Base-by-base conservation (phyloP, 2,329 filamentous ascomycete genomes). In the Cercospora canescens region DNA sequence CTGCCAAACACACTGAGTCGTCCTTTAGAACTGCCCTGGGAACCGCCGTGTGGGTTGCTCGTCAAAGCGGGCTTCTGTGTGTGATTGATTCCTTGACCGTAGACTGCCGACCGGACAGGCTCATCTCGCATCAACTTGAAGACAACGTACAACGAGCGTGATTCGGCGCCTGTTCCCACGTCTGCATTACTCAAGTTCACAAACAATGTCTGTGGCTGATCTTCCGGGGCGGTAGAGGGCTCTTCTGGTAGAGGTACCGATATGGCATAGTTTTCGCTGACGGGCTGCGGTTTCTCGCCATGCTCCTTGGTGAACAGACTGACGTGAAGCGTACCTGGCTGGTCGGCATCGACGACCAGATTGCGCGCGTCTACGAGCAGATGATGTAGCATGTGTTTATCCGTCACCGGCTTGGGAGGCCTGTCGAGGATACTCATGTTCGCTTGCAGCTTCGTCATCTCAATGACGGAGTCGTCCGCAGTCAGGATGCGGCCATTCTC, bases 381-480 rank as follows among this genome's bases (percentile, higher is more conserved):
- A 72, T 98, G 90, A 76, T 97, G 91, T 61, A 96, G 81, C 37
- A 91, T 89, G 58, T 89, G 85, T 71, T 93, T 84, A 71, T 91
- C 93, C 16, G 87, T 79, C 9, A 87, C 82, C 4, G 87, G 83
- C 21, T 87, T 86, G 0, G 93, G 94, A n/a, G 89, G 88, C 71
- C 92, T 90, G 65, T 97, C 90, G 54, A 99, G 84, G 73, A 98
- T 86, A 78, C 93, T 96, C 95, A 99, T 99, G 76, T 94, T 88
- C 4, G 95, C 96, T 81, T 99, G 96, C 64, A 98, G 83, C 76
- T 89, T 93, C 6, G 94, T 94, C 70, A 97, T 87, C 65, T 97
- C 91, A 30, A 98, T 91, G 4, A 95, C 92, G 1, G 94, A 97
- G 79, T 99, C 95, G 61, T 97, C 91, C 12, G 92, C 93, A 0